phyloP scores from a whole-genome alignment of 1,139 yeast genomes.

The Williopsis jadinii region DNA sequence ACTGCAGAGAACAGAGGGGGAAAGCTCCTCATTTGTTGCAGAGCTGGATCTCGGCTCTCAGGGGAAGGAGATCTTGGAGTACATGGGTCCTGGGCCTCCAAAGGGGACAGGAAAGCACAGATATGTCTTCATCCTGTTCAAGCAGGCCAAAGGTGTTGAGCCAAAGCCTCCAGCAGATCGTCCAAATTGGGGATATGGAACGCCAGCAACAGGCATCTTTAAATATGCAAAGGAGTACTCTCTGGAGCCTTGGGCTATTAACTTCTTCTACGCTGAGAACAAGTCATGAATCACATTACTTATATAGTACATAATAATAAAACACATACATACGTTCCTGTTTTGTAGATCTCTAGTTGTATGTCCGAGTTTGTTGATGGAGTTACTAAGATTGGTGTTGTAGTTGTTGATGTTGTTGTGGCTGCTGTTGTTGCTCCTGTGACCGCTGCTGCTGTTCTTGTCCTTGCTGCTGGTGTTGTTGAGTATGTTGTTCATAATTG shows the following conservation, averaged over 20 bases:
- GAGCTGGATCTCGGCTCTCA: constrained; percentile 14
- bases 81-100: constrained; percentile 87
- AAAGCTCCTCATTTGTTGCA: constrained; percentile 8
- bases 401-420: too few relatives aligned
- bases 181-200: constrained; percentile 81
- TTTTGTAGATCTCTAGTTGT: too few relatives aligned
- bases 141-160: constrained; percentile 39
- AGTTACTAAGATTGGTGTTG: too few relatives aligned
- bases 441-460: too few relatives aligned
- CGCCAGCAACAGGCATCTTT: constrained; percentile 68
- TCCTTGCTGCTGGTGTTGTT: too few relatives aligned
- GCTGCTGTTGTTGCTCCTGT: too few relatives aligned
- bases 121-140: constrained; percentile 69
- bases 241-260: constrained; percentile 65
- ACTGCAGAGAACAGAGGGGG: constrained; percentile 6
- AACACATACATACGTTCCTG: too few relatives aligned
- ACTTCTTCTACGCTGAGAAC: constrained; percentile 45
- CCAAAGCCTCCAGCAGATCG: constrained; percentile 37
- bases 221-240: constrained; percentile 66
- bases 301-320: too few relatives aligned
- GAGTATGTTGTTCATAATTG: not conserved
- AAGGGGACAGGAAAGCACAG: constrained; percentile 80
- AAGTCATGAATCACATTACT: constrained; percentile 1
- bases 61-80: constrained; percentile 33
- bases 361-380: too few relatives aligned